phyloP scores from a whole-genome alignment of 495 filamentous ascomycete species.

The Cercophora samala region DNA sequence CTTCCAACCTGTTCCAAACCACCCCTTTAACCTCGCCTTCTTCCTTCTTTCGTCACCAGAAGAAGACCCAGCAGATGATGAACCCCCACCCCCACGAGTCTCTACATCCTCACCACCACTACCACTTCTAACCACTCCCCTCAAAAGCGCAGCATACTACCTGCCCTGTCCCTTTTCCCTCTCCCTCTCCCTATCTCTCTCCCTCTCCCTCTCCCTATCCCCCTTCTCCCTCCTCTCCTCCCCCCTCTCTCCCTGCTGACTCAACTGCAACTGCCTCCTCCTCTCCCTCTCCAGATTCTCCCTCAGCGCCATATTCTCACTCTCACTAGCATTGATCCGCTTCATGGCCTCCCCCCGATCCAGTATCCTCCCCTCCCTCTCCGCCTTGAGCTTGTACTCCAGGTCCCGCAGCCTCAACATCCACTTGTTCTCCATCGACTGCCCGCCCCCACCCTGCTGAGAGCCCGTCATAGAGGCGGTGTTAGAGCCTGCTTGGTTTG shows the following conservation, averaged over 20 bases:
- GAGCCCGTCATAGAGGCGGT: background rate
- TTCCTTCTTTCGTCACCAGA: background rate
- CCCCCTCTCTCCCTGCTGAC: background rate
- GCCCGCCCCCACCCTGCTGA: conserved; percentile 12
- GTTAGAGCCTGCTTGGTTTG: background rate
- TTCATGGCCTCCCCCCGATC: conserved; percentile 81
- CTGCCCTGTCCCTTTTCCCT: background rate
- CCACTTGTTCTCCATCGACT: conserved; percentile 63
- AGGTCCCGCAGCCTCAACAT: conserved; percentile 79
- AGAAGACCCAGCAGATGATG: background rate
- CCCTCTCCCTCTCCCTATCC: background rate
- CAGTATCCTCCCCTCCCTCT: conserved; percentile 79
- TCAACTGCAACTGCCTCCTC: conserved; percentile 18
- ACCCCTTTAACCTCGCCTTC: background rate
- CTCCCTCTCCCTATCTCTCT: background rate
- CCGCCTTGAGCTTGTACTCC: conserved; percentile 82
- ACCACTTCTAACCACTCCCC: too few relatives aligned
- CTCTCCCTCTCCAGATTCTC: conserved; percentile 60
- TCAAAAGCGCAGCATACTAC: background rate
- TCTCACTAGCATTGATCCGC: conserved; percentile 77
- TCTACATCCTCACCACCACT: too few relatives aligned
- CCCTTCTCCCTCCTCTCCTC: background rate
- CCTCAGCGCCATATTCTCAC: conserved; percentile 71
- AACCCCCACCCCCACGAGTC: background rate
- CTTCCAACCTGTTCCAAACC: background rate